Evolutionary conservation across 2,329 filamentous ascomycete species (phyloP).

Genomic region (Pseudodiploospora longispora): DNA sequence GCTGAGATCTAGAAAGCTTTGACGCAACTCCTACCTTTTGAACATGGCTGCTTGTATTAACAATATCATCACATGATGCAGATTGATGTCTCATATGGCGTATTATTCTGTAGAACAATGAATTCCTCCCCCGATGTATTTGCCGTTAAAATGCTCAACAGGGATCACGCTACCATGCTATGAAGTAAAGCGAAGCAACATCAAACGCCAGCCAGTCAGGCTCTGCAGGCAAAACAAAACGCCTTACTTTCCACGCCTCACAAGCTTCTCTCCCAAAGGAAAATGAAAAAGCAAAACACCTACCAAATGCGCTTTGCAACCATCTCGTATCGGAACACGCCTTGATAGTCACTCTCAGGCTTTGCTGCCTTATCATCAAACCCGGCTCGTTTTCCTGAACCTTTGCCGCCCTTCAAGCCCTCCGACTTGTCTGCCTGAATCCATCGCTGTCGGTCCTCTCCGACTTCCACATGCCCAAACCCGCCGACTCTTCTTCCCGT

Average conservation of each 20-base stretch:
- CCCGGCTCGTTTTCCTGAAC: conserved; percentile 47
- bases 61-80: too few species aligned
- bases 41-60: too few species aligned
- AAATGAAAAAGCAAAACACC: conserved; percentile 3
- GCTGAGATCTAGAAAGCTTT: too few species aligned
- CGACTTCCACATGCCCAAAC: conserved; percentile 79
- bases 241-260: neutral
- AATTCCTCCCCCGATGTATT: too few species aligned
- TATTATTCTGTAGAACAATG: too few species aligned
- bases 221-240: too few species aligned
- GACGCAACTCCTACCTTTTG: too few species aligned
- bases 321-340: conserved; percentile 84
- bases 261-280: neutral
- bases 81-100: too few species aligned
- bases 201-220: too few species aligned
- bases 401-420: conserved; percentile 47
- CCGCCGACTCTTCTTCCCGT: conserved; percentile 70
- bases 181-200: too few species aligned
- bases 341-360: conserved; percentile 42
- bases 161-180: too few species aligned
- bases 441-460: conserved; percentile 76
- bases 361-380: conserved; percentile 34
- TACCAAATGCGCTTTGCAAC: conserved; percentile 95
- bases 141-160: too few species aligned
- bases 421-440: conserved; percentile 82